Evolutionary conservation across 2,329 filamentous ascomycete genomes (phyloP).

Genomic region (Botrytis fragariae): DNA sequence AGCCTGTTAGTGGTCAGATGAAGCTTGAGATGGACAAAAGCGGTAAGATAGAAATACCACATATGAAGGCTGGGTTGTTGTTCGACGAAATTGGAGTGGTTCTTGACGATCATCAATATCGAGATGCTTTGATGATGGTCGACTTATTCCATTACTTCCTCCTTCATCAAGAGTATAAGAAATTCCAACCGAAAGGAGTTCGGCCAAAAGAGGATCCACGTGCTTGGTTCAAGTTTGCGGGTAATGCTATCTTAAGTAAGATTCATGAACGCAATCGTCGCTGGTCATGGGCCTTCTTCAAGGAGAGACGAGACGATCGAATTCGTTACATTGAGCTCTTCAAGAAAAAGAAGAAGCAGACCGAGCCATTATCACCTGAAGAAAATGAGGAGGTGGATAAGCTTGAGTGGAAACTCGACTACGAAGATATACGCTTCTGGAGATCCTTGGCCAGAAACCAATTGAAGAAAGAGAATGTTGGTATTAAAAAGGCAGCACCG

Average conservation of each 20-base stretch:
- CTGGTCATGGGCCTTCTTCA: conserved; percentile 97
- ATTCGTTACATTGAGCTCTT: conserved; percentile 88
- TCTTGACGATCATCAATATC: conserved; percentile 96
- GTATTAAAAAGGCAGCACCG: conserved; percentile 67
- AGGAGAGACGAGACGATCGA: conserved; percentile 86
- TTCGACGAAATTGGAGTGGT: conserved; percentile 98
- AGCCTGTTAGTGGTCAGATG: conserved; percentile 91
- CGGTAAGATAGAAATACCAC: conserved; percentile 72
- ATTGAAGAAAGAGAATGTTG: conserved; percentile 89
- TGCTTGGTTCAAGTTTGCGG: conserved; percentile 91
- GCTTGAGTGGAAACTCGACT: conserved; percentile 83
- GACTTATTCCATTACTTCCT: conserved; percentile 99
- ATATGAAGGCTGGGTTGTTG: conserved; percentile 83
- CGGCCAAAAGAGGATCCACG: conserved; percentile 84
- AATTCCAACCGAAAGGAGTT: conserved; percentile 77
- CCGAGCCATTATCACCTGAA: conserved; percentile 61
- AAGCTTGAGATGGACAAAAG: conserved; percentile 95
- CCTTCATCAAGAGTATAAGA: conserved; percentile 95
- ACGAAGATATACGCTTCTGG: conserved; percentile 98
- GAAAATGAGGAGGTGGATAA: conserved; percentile 71
- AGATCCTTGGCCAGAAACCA: conserved; percentile 90
- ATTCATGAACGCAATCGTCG: conserved; percentile 91
- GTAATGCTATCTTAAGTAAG: conserved; percentile 82
- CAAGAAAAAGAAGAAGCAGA: conserved; percentile 80
- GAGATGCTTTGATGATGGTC: conserved; percentile 95